These are phyloP conservation scores for Leccinum obscurum DNA, from an alignment of 768 basidiomycete species.

Conservation along the genomic window DNA sequence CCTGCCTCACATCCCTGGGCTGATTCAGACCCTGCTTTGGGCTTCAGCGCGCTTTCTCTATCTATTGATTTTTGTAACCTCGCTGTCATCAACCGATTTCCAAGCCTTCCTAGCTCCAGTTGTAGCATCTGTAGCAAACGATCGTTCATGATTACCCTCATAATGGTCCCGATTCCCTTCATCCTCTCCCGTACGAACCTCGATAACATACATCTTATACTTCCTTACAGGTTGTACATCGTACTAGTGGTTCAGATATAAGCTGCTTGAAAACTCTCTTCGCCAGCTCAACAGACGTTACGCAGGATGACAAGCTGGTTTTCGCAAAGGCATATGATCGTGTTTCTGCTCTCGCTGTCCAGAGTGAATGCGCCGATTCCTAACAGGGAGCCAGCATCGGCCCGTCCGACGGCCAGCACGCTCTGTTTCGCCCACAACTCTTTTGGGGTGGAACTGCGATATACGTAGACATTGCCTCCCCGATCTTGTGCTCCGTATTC, in stretches of 20 bases:
- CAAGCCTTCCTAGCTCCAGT: slow-evolving; percentile 22
- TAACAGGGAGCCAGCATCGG: slow-evolving; percentile 68
- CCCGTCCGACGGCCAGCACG: slow-evolving; percentile 74
- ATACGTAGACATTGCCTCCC: slow-evolving; percentile 86
- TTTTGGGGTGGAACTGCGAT: slow-evolving; percentile 53
- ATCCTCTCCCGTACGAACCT: slow-evolving; percentile 23
- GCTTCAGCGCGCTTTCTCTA: slow-evolving; percentile 29
- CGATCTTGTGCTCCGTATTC: slow-evolving; percentile 70
- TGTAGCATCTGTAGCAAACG: slow-evolving; percentile 35
- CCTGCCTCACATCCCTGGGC: slow-evolving; percentile 6
- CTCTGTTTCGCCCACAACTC: slow-evolving; percentile 77
- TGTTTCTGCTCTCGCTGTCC: slow-evolving; percentile 29
- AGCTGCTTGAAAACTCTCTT: slow-evolving; percentile 21
- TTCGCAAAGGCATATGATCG: slow-evolving; percentile 76
- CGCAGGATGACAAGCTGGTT: slow-evolving; percentile 65
- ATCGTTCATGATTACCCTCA: slow-evolving; percentile 38
- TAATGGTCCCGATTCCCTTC: slow-evolving; percentile 33
- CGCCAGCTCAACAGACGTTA: slow-evolving; percentile 29
- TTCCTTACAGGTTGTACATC: slow-evolving; percentile 36
- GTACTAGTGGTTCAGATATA: slow-evolving; percentile 29
- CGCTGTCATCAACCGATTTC: slow-evolving; percentile 30
- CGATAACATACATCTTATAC: slow-evolving; percentile 40
- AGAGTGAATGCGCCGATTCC: slow-evolving; percentile 62
- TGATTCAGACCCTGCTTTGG: slow-evolving; percentile 20
- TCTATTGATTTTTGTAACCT: slow-evolving; percentile 35